Conservation (phyloP, 2,329 filamentous ascomycete species). For the Colletotrichum ledebouriae region DNA sequence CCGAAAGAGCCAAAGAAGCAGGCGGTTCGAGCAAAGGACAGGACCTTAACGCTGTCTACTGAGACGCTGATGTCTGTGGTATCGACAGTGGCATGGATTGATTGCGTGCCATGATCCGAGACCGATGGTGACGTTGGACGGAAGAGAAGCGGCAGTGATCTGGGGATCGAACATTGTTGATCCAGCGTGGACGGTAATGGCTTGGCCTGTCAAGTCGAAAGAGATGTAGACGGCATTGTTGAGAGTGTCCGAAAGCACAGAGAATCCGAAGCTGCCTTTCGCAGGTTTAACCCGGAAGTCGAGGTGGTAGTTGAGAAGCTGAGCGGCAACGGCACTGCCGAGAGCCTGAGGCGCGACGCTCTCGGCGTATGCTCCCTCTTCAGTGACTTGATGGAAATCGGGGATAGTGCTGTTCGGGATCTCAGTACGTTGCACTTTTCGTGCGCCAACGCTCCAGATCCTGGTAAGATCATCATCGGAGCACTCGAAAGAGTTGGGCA, state of each 20-base stretch:
- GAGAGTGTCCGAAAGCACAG: conserved; percentile 49
- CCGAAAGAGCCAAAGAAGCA: conserved; percentile 50
- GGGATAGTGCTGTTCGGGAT: conserved; percentile 47
- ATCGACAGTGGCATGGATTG: conserved; percentile 31
- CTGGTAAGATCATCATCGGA: conserved; percentile 47
- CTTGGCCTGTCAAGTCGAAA: conserved; percentile 42
- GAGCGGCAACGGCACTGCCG: conserved; percentile 38
- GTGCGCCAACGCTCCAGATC: conserved; percentile 50
- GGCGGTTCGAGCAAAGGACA: conserved; percentile 48
- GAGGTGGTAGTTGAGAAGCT: conserved; percentile 45
- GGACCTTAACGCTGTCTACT: conserved; percentile 43
- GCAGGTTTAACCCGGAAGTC: conserved; percentile 48
- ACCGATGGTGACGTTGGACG: conserved; percentile 15
- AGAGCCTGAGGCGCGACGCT: conserved; percentile 47
- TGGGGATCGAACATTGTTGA: conserved; percentile 34
- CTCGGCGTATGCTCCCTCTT: conserved; percentile 48
- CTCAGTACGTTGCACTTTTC: conserved; percentile 50
- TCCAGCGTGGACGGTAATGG: conserved; percentile 41
- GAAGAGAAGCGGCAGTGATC: conserved; percentile 5
- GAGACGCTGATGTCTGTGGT: conserved; percentile 44
- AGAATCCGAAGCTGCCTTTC: conserved; percentile 48
- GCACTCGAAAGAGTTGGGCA: conserved; percentile 49
- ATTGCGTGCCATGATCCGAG: conserved; percentile 40
- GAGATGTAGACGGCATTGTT: conserved; percentile 49
- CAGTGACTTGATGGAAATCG: conserved; percentile 47